Evolutionary conservation across 352 stramenopile genomes (phyloP).

Genomic region (Phytophthora quininea): DNA sequence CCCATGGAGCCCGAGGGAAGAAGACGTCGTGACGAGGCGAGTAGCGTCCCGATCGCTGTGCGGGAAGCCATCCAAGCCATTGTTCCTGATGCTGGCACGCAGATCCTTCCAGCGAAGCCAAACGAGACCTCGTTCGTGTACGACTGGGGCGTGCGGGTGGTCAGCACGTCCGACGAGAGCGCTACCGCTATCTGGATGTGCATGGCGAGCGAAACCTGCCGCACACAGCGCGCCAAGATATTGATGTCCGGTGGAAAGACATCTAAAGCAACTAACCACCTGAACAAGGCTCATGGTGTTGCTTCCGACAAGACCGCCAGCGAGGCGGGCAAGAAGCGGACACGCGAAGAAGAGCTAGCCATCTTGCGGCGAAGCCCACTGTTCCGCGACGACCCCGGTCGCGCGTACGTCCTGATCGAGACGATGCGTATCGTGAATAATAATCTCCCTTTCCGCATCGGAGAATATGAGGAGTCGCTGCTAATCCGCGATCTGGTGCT

Average conservation of each 20-base stretch:
- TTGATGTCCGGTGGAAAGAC: conserved; percentile 17
- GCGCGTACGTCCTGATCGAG: background rate
- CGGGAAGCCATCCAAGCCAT: too few species aligned
- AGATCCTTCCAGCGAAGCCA: too few species aligned
- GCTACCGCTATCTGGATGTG: conserved; percentile 9
- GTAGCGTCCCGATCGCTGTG: too few species aligned
- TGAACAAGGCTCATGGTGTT: background rate
- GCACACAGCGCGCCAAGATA: background rate
- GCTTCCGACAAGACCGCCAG: background rate
- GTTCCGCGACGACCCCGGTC: background rate
- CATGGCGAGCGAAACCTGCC: conserved; percentile 4
- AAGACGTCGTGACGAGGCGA: too few species aligned
- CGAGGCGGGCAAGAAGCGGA: background rate
- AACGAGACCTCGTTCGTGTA: too few species aligned
- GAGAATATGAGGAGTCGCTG: conserved; percentile 11
- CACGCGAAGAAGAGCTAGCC: background rate
- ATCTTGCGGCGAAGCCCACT: background rate
- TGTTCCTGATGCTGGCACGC: too few species aligned
- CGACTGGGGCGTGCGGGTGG: conserved; percentile 7
- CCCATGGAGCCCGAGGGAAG: too few species aligned
- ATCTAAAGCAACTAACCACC: conserved; percentile 10
- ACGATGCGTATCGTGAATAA: conserved; percentile 5
- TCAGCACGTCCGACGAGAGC: background rate
- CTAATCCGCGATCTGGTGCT: background rate
- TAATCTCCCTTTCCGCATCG: conserved; percentile 5